Evolutionary conservation across 306 rosid species (phyloP).

Genomic region (Acmispon strigosus): DNA sequence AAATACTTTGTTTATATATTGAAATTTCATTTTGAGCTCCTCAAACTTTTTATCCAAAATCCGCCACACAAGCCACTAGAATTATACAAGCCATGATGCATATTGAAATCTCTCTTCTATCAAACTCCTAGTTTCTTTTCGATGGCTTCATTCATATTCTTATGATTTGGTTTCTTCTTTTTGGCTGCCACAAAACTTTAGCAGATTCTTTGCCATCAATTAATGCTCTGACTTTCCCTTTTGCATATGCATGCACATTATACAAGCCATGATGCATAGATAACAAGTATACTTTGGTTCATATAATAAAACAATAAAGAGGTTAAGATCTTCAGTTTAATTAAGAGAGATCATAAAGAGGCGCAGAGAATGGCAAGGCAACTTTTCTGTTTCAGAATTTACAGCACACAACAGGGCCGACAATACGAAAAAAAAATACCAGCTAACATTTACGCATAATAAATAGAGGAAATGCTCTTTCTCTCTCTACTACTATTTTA

Average conservation of each 20-base stretch:
- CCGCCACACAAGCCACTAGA: too few relatives aligned
- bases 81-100: too few relatives aligned
- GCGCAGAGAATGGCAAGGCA: background rate
- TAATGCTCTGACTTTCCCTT: conserved; percentile 18
- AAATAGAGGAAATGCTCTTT: background rate
- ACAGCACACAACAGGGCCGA: conserved; percentile 13
- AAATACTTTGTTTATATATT: too few relatives aligned
- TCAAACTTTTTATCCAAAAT: too few relatives aligned
- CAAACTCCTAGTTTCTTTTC: background rate
- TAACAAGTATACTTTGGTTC: background rate
- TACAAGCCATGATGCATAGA: background rate
- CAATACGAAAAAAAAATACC: conserved; percentile 22
- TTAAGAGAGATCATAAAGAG: background rate
- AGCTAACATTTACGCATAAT: conserved; percentile 2
- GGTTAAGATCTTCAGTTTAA: background rate
- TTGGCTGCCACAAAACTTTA: conserved; percentile 24
- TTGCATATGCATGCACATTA: conserved; percentile 27
- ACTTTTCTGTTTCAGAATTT: background rate
- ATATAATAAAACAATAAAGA: background rate
- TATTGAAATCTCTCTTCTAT: background rate
- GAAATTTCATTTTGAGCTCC: too few relatives aligned
- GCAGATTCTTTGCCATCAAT: conserved; percentile 25
- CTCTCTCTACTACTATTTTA: too few relatives aligned
- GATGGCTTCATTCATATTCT: background rate
- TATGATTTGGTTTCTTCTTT: conserved; percentile 9